Percentiles rank a stretch among this genome's conserved stretches.
Evolutionary conservation across 768 basidiomycete genomes (phyloP).

Genomic region (Mycena polygramma): DNA sequence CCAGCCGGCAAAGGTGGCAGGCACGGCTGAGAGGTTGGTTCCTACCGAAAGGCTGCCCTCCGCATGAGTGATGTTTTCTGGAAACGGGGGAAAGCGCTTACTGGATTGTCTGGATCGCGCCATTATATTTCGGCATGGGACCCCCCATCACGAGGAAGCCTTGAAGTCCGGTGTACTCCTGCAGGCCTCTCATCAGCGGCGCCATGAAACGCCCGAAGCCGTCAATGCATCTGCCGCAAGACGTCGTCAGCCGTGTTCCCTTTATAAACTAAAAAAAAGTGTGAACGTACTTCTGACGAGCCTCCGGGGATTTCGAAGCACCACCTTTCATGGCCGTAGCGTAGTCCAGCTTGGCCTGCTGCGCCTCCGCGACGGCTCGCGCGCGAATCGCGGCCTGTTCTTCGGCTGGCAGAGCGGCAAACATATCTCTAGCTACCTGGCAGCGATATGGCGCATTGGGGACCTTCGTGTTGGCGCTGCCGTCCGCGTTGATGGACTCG

Average conservation of each 20-base stretch:
- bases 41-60: slow-evolving; percentile 9
- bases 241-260: too few species aligned
- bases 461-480: neutral
- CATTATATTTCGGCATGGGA: slow-evolving; percentile 13
- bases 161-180: slow-evolving; percentile 17
- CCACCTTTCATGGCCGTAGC: neutral
- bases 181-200: slow-evolving; percentile 6
- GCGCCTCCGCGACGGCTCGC: neutral
- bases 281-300: slow-evolving; percentile 5
- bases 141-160: slow-evolving; percentile 3
- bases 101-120: slow-evolving; percentile 13
- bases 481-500: neutral
- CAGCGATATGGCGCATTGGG: slow-evolving; percentile 4
- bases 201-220: neutral
- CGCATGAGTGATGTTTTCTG: neutral
- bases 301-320: slow-evolving; percentile 2
- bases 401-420: neutral
- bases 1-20: neutral
- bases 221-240: neutral
- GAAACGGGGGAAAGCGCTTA: neutral
- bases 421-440: neutral
- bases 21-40: neutral
- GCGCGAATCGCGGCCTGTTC: neutral
- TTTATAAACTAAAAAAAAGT: too few species aligned
- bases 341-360: neutral